Base-by-base conservation (phyloP, 163 green algal species). In the Chlamydomonas reinhardtii region DNA sequence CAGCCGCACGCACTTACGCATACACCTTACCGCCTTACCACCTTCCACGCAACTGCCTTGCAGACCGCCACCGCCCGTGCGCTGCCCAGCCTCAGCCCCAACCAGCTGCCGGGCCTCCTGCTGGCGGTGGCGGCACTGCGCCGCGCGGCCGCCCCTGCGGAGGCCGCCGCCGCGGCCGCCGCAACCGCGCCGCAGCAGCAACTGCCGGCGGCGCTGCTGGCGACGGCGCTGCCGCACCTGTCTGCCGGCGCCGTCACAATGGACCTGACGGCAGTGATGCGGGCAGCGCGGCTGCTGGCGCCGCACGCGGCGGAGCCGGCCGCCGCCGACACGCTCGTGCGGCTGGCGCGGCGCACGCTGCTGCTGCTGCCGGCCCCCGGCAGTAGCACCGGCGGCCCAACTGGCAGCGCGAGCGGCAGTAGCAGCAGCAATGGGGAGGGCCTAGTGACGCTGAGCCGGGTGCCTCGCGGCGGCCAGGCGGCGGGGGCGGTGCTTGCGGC, bases 261-360 rank as follows among this genome's bases (percentile, higher is more conserved):
- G 80, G 24, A 73, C 54, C 70, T 86, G 25, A 35, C 73, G 70
- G 66, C 73, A 5, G 54, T 86, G 12, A 86, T 80, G 80, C 69
- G 70, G 0, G 56, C 80, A 2, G 70, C 73, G 29, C 34, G 79
- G 80, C 70, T 59, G 70, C 80, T 86, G 25, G 80, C 70, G 34
- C 80, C 80, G 9, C n/a, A 5, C n/a, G 48, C 48, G 15, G 48
- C 48, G 17, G 43, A 14, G 29, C 14, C 72, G 39, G 27, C 29
- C 19, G 70, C 2, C 17, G 62, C 66, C 31, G 31, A 19, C 66
- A 34, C 29, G 27, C 62, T 70, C 4, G 62, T 19, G 62, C 62
- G 29, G 4, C 62, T 70, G 2, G 62, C 62, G 27, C 62, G 62
- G 27, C 62, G 62, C 62, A 29, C 62, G 0, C 2, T 19, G 27